Evolutionary conservation across 345 rosid species (phyloP), one percentile per base, ranked within the genome.

Genomic region (Aurinia saxatilis): DNA sequence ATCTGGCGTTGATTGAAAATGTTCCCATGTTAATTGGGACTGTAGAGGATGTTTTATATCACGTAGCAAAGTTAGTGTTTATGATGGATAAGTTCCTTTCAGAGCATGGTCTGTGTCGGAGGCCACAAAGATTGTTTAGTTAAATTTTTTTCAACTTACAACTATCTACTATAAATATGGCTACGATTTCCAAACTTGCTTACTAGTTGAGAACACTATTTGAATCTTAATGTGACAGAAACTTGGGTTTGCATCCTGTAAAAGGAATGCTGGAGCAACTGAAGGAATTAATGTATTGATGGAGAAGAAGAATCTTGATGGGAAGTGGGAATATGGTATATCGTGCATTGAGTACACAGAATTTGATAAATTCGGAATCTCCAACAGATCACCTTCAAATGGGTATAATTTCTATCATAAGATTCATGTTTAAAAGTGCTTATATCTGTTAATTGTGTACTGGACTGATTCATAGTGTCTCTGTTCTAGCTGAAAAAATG

Each of bases 271-370:
- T 2, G 96, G 93, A 18, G 95, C 95, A 65, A 87, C 95, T 0
- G 95, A 89, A 79, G 95, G 96, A 67, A 77, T 89, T 46, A 77
- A 87, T 81, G 96, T 87, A 65, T 82, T 89, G 57, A 46, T 89
- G 52, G 98, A 92, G 78, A 89, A 80, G 84, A 91, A 80, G 67
- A 80, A 81, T 71, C 67, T 78, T 25, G 84, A 92, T 75, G 93
- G 95, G 44, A 74, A 84, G 65, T 89, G 96, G 95, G 89, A 91
- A 40, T 92, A 87, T 79, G 96, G 98, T 63, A 57, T 92, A 60
- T 87, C 98, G 57, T 92, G 98, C 84, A 79, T 89, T 51, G 98
- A 92, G 65, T 89, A 89, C 70, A 89, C 96, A 0, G 96, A 92
- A 50, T 87, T 89, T 63, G 90, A 84, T 61, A 92, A 86, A 68